Conservation (phyloP, 2,329 filamentous ascomycete genomes). For the Claviceps citrina region DNA sequence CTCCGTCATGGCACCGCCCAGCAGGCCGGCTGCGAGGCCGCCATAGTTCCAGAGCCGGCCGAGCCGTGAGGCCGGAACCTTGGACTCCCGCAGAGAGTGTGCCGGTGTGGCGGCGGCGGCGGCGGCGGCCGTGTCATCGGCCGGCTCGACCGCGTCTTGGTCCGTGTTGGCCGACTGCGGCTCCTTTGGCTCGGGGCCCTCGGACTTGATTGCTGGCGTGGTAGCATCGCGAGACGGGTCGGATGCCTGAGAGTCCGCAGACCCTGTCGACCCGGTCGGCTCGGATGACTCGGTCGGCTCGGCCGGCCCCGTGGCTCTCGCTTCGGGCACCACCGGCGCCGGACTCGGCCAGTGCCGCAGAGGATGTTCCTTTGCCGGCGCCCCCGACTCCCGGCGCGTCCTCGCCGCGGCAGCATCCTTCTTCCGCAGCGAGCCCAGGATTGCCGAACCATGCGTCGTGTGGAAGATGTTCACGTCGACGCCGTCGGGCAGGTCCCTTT, state of each 20-base stretch:
- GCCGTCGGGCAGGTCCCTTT: constrained; percentile 22
- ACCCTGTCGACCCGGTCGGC: neutral
- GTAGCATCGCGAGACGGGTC: too few species aligned
- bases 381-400: constrained; percentile 6
- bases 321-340: constrained; percentile 10
- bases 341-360: constrained; percentile 20
- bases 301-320: neutral
- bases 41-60: constrained; percentile 90
- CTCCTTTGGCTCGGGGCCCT: neutral
- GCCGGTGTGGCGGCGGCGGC: constrained; percentile 4
- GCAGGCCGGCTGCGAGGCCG: constrained; percentile 85
- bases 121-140: constrained; percentile 12
- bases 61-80: constrained; percentile 74
- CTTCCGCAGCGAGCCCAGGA: constrained; percentile 24
- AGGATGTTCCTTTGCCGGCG: constrained; percentile 21
- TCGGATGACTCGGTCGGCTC: neutral
- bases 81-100: constrained; percentile 68
- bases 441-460: constrained; percentile 28
- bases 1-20: constrained; percentile 80
- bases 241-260: neutral
- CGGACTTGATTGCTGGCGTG: neutral
- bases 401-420: constrained; percentile 7
- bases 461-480: constrained; percentile 35
- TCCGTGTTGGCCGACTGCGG: constrained; percentile 3
- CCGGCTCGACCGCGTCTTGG: constrained; percentile 9